phyloP scores from a whole-genome alignment of 1,284 basidiomycete species.

The Kwoniella shivajii region DNA sequence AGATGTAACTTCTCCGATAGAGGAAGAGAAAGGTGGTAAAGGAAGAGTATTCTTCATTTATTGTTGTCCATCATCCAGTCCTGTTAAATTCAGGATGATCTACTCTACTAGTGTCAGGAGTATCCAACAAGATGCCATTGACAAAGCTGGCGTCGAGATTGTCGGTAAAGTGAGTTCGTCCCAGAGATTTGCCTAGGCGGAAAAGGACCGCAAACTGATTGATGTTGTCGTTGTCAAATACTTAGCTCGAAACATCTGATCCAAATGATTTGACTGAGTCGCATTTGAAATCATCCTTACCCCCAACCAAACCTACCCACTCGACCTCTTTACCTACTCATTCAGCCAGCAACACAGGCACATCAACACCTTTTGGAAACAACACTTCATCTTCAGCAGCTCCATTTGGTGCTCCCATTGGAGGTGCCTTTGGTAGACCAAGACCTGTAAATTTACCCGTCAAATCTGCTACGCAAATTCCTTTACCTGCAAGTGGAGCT shows the following conservation, averaged over 20 bases:
- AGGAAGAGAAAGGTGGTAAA: constrained; percentile 29
- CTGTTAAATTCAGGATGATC: constrained; percentile 80
- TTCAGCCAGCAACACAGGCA: constrained; percentile 10
- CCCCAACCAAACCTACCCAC: constrained; percentile 33
- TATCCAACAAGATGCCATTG: constrained; percentile 63
- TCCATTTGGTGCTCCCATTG: constrained; percentile 18
- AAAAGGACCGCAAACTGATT: background rate
- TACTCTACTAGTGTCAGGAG: constrained; percentile 71
- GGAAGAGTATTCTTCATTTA: constrained; percentile 74
- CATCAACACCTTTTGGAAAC: constrained; percentile 3
- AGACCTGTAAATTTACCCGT: constrained; percentile 19
- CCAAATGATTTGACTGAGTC: constrained; percentile 69
- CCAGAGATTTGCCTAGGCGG: background rate
- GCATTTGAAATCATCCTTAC: constrained; percentile 64
- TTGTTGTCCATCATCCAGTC: constrained; percentile 75
- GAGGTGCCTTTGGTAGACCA: constrained; percentile 31
- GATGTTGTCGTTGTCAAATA: background rate
- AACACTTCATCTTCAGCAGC: constrained; percentile 3
- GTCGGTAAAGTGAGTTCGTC: constrained; percentile 42
- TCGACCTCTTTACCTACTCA: constrained; percentile 37
- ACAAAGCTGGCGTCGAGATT: constrained; percentile 56
- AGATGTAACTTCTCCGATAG: constrained; percentile 10
- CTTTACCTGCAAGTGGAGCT: constrained; percentile 31
- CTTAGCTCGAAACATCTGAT: constrained; percentile 78
- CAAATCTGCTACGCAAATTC: constrained; percentile 29